These are phyloP conservation scores for Calamus simplicifolius DNA, from an alignment of 176 grass and related monocot species.

Conservation along the genomic window DNA sequence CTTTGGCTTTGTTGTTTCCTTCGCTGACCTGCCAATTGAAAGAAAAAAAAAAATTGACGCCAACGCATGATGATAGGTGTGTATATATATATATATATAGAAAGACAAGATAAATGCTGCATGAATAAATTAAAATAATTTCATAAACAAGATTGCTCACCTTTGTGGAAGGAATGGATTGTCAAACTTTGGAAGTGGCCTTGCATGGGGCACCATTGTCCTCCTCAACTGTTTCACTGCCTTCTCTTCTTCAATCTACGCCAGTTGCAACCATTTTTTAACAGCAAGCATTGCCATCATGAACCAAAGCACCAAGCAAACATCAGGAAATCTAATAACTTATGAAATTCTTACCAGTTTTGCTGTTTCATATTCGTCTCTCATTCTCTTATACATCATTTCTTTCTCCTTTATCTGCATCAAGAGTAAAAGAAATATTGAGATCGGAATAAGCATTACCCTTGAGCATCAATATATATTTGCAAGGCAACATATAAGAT, in stretches of 20 bases:
- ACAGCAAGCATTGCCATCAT: background rate
- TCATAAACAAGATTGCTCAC: constrained; percentile 22
- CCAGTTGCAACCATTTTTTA: constrained; percentile 6
- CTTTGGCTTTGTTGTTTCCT: constrained; percentile 57
- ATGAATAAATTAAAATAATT: too few relatives aligned
- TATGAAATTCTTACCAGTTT: constrained; percentile 41
- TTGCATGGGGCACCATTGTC: constrained; percentile 74
- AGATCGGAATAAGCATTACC: background rate
- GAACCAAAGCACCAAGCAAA: background rate
- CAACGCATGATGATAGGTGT: too few relatives aligned
- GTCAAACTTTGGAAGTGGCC: constrained; percentile 77
- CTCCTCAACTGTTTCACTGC: constrained; percentile 83
- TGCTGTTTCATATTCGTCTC: constrained; percentile 76
- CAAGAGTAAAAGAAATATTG: background rate
- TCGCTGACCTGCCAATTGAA: constrained; percentile 39
- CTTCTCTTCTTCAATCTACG: constrained; percentile 95
- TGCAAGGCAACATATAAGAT: too few relatives aligned
- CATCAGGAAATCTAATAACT: background rate
- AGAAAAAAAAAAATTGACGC: too few relatives aligned
- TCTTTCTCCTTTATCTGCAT: constrained; percentile 86
- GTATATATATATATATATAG: background rate
- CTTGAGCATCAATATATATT: too few relatives aligned
- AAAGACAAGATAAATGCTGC: background rate
- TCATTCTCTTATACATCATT: constrained; percentile 60
- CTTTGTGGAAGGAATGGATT: constrained; percentile 76